Evolutionary conservation across 169 alveolate genomes (phyloP).

Genomic region (Cystoisospora suis): DNA sequence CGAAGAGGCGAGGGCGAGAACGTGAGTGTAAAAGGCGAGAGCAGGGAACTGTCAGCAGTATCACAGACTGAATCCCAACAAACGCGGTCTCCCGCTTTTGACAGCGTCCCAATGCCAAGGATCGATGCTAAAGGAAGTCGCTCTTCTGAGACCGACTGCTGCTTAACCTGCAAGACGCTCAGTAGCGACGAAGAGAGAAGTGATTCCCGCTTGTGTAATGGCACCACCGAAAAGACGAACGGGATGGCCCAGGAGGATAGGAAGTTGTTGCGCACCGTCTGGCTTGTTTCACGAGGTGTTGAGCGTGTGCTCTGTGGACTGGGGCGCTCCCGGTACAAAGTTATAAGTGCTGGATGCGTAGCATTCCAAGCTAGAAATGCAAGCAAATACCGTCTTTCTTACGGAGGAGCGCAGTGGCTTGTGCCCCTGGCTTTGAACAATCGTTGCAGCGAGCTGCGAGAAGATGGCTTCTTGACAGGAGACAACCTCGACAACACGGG

Average conservation of each 20-base stretch:
- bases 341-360: constrained; percentile 43
- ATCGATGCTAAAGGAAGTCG: not conserved
- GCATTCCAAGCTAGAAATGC: constrained; percentile 17
- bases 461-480: too few relatives aligned
- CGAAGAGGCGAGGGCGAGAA: constrained; percentile 20
- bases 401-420: constrained; percentile 47
- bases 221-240: not conserved
- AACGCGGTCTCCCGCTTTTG: too few relatives aligned
- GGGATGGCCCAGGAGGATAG: not conserved
- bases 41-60: too few relatives aligned
- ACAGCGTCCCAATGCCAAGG: too few relatives aligned
- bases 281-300: constrained; percentile 29
- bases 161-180: not conserved
- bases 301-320: not conserved
- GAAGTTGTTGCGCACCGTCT: not conserved
- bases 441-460: not conserved
- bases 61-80: not conserved
- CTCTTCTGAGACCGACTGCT: not conserved
- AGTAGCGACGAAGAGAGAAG: not conserved
- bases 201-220: not conserved
- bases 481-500: too few relatives aligned
- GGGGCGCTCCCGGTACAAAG: constrained; percentile 38
- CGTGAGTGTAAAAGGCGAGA: not conserved
- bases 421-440: constrained; percentile 6
- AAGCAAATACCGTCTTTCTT: constrained; percentile 30